A percentile compares a stretch with the other conserved stretches of the same genome.
phyloP scores from a whole-genome alignment of 345 rosid species.

The Boechera divaricarpa region DNA sequence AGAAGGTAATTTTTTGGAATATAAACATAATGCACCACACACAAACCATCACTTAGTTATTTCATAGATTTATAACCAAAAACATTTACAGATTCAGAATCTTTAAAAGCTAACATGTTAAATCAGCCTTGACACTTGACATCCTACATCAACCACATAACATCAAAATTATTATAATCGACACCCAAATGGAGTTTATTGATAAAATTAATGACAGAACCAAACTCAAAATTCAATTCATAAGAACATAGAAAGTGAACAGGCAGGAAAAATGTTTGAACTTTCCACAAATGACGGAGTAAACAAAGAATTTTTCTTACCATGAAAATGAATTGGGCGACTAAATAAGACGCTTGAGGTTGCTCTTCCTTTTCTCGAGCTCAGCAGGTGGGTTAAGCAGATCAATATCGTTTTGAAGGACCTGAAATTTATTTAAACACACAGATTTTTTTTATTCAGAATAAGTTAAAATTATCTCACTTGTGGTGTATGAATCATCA shows the following conservation, averaged over 20 bases:
- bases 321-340: slow-evolving; percentile 78
- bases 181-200: background rate
- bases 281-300: background rate
- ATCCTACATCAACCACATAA: slow-evolving; percentile 44
- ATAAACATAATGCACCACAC: slow-evolving; percentile 41
- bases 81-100: background rate
- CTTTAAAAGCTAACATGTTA: slow-evolving; percentile 48
- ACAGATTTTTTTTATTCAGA: background rate
- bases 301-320: slow-evolving; percentile 28
- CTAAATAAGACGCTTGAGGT: slow-evolving; percentile 77
- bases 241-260: background rate
- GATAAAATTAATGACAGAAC: background rate
- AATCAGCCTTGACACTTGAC: slow-evolving; percentile 69
- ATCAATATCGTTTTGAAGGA: slow-evolving; percentile 72
- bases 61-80: background rate
- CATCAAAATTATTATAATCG: background rate
- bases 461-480: background rate
- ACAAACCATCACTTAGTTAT: background rate
- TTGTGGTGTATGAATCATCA: background rate
- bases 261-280: background rate
- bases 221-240: background rate
- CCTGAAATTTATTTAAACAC: slow-evolving; percentile 38
- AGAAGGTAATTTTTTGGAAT: slow-evolving; percentile 28
- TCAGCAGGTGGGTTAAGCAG: slow-evolving; percentile 72
- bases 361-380: slow-evolving; percentile 77